Base-by-base conservation (phyloP, 163 green algal species). In the Scenedesmus sp. region DNA sequence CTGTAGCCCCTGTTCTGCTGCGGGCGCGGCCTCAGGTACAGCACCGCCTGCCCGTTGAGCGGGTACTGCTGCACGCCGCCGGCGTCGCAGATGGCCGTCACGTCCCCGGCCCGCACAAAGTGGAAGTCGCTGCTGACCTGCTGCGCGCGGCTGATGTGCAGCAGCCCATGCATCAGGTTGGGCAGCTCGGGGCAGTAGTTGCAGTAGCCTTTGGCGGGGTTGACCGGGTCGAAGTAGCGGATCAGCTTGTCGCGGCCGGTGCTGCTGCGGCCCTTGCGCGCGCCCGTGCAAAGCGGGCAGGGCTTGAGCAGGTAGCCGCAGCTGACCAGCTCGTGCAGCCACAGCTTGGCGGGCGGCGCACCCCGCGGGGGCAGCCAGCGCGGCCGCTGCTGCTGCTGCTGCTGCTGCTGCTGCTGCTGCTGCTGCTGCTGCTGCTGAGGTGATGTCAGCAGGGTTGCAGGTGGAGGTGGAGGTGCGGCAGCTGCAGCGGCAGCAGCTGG, bases 11-110 rank as follows among this genome's bases (percentile, higher is more conserved):
- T 49, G 73, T 83, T 83, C 18, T 85, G 65, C 81, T 93, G 92
- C 0, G 92, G 92, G 3, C 92, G 89, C 3, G 72, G 78, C 37
- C 85, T 53, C 40, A 94, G 89, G 85, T 92, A 94, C 42, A 94
- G 70, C 65, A 94, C 92, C 92, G 70, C 43, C 0, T 86, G 83
- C 51, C 92, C 87, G 83, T 93, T 94, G 81, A 94, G 92, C 40
- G 86, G 87, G 92, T 94, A 94, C 40, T 85, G 68, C 86, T 94
- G 92, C 42, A 94, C 73, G 9, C 86, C 86, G 16, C 18, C 40
- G 35, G n/a, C 73, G 2, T 83, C 73, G 33, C 15, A 12, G 1
- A 83, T 16, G 22, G 24, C 73, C 73, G n/a, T 30, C 4, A 83
- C 73, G 13, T 83, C 73, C 0, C 37, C 80, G 42, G 91, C 78